Evolutionary conservation across 2,329 filamentous ascomycete genomes (phyloP).

Genomic region (Penicillium hesseltinei): DNA sequence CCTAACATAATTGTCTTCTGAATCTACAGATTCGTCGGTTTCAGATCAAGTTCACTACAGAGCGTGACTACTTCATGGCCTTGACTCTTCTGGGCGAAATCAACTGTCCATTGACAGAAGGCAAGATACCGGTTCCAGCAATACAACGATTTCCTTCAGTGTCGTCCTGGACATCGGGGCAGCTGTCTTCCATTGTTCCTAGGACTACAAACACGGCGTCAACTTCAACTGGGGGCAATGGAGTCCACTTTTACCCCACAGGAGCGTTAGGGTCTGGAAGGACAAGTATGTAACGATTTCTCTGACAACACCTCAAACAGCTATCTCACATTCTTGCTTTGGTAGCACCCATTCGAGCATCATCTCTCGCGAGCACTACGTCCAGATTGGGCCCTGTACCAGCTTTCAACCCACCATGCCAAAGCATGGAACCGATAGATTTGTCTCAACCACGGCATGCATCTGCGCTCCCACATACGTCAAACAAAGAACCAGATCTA

Average conservation of each 20-base stretch:
- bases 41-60: slow-evolving; percentile 44
- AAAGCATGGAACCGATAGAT: not conserved
- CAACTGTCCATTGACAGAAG: slow-evolving; percentile 45
- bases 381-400: not conserved
- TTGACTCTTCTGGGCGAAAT: slow-evolving; percentile 43
- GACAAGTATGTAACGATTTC: slow-evolving; percentile 11
- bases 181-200: slow-evolving; percentile 8
- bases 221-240: slow-evolving; percentile 9
- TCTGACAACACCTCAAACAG: not conserved
- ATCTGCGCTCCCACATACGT: not conserved
- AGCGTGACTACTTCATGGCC: slow-evolving; percentile 43
- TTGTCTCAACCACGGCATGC: not conserved
- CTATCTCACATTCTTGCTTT: not conserved
- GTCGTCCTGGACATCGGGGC: slow-evolving; percentile 27
- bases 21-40: slow-evolving; percentile 42
- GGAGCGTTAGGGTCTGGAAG: slow-evolving; percentile 1
- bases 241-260: slow-evolving; percentile 3
- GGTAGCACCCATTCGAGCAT: slow-evolving; percentile 10
- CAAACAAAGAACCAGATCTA: not conserved
- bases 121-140: slow-evolving; percentile 27
- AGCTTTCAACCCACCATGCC: not conserved
- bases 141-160: slow-evolving; percentile 25
- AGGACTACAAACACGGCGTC: not conserved
- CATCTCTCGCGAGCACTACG: slow-evolving; percentile 5
- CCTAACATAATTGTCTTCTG: not conserved